Base-by-base conservation (phyloP, 768 basidiomycete species). In the Lactarius deliciosus region DNA sequence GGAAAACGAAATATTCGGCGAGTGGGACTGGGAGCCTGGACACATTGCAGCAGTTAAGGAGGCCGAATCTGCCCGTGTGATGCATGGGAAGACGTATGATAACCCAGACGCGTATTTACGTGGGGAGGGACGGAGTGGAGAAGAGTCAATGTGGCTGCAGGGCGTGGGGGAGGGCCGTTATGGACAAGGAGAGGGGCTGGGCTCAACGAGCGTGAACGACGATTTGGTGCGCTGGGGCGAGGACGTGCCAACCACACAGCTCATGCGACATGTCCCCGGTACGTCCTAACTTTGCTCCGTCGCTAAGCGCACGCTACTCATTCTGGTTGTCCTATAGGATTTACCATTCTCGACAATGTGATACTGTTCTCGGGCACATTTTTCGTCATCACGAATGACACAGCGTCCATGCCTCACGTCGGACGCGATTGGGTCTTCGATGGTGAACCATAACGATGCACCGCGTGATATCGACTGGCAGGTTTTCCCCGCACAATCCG, bases 301-400 rank as follows among this genome's bases (percentile, higher is more conserved):
- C 15, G 30, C 16, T 59, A 63, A 58, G 47, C 55, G n/a, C 5
- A 16, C 22, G 60, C 20, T 34, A 50, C 45, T 50, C 38, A 40
- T 16, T 34, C 56, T 15, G 25, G 30, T 13, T 56, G 41, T 38
- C 25, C 41, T 28, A 34, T 70, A 95, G 94, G 94, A 4, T 92
- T 87, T 77, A 93, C 91, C 0, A 84, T 94, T 54, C 79, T 96
- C 64, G 91, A 95, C 72, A 89, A 92, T 67, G 81, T 92, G n/a
- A 85, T 89, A 72, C 76, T 90, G n/a, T 79, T 83, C 71, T 86
- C 90, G 69, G 86, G 87, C 11, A 85, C 86, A 2, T 82, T 92
- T 67, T 92, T 86, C 75, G 75, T 96, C 65, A 87, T 96, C 41
- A 84, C 88, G 5, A 87, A 94, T 73, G 80, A 86, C 66, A 81